Evolutionary conservation across 2,329 filamentous ascomycete genomes (phyloP), one percentile per base, ranked within the genome.

Genomic region (Phaeosphaeria sp.): DNA sequence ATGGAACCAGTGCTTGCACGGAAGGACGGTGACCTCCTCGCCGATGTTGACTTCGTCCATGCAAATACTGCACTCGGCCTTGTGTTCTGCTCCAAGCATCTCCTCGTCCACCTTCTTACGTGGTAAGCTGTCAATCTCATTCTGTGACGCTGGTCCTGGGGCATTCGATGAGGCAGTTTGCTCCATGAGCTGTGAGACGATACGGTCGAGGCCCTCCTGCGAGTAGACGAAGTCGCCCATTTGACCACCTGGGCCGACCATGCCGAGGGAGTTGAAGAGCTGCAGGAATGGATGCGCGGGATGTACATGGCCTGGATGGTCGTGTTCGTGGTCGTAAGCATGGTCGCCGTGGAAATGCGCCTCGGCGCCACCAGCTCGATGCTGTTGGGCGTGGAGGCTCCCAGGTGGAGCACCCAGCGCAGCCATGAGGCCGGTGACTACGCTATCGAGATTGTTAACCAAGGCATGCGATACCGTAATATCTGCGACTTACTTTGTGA

Each of bases 1-100:
- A 71, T 97, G 94, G 75, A 97, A 98, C 92, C 92, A 97, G 73
- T 99, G 95, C 57, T 87, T 90, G 78, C 95, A 99, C 0, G 93
- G 93, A 50, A 99, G 78, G 46, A 89, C 84, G 0, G 91, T 86
- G 5, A 94, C 91, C 72, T 91, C 87, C 27, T 91, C 88, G 11
- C 88, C 90, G 36, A 91, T 72, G 24, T 86, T 83, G 60, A 96
- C 89, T 25, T 91, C 86, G 54, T 97, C 93, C 81, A 98, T 96
- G 78, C 95, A 99, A 57, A 99, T 97, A 36, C 91, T 93, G 76
- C 95, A 99, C 72, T 97, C 93, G 1, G 85, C 86, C 51, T 81
- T 84, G 43, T 88, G 89, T 56, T 90, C 91, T 5, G 80, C 78
- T 6, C 84, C 85, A 53, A 96, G 81, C 85, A 96, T 89, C 43